phyloP scores from a whole-genome alignment of 192 early-diverging fungal genomes.

The Coemansia furcata region DNA sequence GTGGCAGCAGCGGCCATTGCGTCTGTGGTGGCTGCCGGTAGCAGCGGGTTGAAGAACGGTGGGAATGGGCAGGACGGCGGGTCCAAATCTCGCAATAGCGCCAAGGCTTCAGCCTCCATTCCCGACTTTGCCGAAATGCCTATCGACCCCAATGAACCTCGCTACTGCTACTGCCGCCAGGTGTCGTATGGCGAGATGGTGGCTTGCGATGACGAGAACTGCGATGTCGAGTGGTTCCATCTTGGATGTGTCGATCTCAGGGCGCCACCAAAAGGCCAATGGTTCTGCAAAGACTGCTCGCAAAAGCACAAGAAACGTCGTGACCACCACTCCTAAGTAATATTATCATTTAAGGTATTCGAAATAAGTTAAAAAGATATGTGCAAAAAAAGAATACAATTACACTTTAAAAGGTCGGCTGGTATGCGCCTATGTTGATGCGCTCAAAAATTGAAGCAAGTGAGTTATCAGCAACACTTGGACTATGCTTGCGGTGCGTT shows the following conservation, averaged over 20 bases:
- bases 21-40: neutral
- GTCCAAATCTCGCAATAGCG: neutral
- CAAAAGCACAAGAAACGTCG: conserved; percentile 45
- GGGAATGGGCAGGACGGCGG: neutral
- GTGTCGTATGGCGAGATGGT: conserved; percentile 99
- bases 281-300: conserved; percentile 89
- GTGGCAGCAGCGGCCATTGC: neutral
- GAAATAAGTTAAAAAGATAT: neutral
- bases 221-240: conserved; percentile 99
- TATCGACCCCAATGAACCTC: conserved; percentile 95
- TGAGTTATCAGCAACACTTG: neutral
- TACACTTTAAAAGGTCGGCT: neutral
- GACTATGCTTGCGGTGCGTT: neutral
- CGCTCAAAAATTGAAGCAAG: conserved; percentile 10
- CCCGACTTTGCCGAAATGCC: conserved; percentile 61
- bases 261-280: conserved; percentile 86
- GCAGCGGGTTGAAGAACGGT: conserved; percentile 1
- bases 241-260: conserved; percentile 87
- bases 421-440: conserved; percentile 6
- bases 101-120: conserved; percentile 16
- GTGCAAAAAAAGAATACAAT: neutral
- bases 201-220: conserved; percentile 87
- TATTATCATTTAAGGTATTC: neutral
- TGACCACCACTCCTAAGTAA: conserved; percentile 17
- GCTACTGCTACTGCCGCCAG: conserved; percentile 95